Evolutionary conservation across 768 basidiomycete genomes (phyloP).

Genomic region (Tylopilus felleus): DNA sequence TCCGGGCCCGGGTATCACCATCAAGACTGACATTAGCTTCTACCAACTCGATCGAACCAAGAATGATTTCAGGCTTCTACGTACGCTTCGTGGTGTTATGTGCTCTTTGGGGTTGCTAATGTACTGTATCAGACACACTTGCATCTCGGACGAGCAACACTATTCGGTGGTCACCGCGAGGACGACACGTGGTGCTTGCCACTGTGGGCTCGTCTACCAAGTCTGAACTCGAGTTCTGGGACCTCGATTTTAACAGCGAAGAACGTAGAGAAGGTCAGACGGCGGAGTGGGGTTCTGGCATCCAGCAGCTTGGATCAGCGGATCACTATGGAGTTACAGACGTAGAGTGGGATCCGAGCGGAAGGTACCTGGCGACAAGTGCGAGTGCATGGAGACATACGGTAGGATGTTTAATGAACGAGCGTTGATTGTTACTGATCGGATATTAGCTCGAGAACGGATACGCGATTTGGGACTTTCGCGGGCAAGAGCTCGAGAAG

Average conservation of each 20-base stretch:
- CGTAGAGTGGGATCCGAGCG: slow-evolving; percentile 97
- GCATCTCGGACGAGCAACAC: slow-evolving; percentile 86
- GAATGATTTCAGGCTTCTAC: slow-evolving; percentile 90
- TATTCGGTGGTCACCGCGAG: slow-evolving; percentile 94
- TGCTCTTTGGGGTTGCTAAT: slow-evolving; percentile 2
- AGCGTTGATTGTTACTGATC: slow-evolving; percentile 7
- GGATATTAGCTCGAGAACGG: slow-evolving; percentile 84
- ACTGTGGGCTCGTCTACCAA: slow-evolving; percentile 94
- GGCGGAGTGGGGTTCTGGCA: slow-evolving; percentile 79
- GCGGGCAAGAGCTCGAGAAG: slow-evolving; percentile 91
- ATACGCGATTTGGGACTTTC: slow-evolving; percentile 96
- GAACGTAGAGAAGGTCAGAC: slow-evolving; percentile 44
- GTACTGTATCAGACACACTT: slow-evolving; percentile 56
- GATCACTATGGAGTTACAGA: slow-evolving; percentile 99
- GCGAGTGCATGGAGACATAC: slow-evolving; percentile 95
- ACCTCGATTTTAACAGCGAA: slow-evolving; percentile 84
- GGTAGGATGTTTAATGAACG: slow-evolving; percentile 44
- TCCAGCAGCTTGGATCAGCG: slow-evolving; percentile 78
- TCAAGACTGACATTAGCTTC: slow-evolving; percentile 95
- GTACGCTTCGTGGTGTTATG: slow-evolving; percentile 41
- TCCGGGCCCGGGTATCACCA: slow-evolving; percentile 84
- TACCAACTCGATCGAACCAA: slow-evolving; percentile 91
- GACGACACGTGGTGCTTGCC: slow-evolving; percentile 92
- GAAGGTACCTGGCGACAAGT: slow-evolving; percentile 87
- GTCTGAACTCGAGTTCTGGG: slow-evolving; percentile 99